Evolutionary conservation across 2,329 filamentous ascomycete species (phyloP).

Genomic region (Emericellopsis atlantica): DNA sequence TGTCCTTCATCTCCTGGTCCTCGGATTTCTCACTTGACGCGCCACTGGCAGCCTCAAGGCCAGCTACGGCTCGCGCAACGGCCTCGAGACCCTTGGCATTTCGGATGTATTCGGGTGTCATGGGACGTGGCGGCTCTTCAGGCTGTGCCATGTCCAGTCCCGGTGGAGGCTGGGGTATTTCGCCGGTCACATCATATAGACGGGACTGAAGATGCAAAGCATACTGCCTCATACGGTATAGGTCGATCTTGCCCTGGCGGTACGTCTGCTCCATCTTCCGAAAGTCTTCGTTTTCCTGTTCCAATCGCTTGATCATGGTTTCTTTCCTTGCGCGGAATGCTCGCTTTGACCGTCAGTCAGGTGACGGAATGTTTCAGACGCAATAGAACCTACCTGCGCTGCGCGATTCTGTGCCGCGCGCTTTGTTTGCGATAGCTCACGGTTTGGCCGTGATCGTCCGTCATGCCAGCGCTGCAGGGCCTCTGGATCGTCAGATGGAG

Average conservation of each 20-base stretch:
- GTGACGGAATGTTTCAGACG: neutral
- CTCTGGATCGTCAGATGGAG: constrained; percentile 5
- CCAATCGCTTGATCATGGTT: constrained; percentile 93
- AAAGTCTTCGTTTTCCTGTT: constrained; percentile 81
- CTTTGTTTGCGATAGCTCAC: constrained; percentile 90
- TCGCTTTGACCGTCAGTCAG: constrained; percentile 40
- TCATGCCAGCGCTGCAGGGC: neutral
- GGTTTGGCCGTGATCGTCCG: constrained; percentile 55
- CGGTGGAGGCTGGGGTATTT: constrained; percentile 71
- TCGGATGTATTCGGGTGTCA: neutral
- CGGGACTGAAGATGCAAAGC: constrained; percentile 81
- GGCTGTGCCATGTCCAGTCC: constrained; percentile 52
- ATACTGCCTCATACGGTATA: constrained; percentile 84
- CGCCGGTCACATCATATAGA: constrained; percentile 70
- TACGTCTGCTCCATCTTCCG: constrained; percentile 62
- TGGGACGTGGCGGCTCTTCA: constrained; percentile 5
- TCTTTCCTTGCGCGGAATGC: constrained; percentile 97
- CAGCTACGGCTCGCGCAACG: constrained; percentile 35
- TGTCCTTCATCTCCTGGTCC: constrained; percentile 1
- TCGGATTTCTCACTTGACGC: constrained; percentile 1
- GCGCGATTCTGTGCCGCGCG: constrained; percentile 93
- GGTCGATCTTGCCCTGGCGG: constrained; percentile 76
- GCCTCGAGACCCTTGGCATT: constrained; percentile 26
- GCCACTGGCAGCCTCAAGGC: constrained; percentile 19
- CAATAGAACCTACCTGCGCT: constrained; percentile 61